Percentiles rank a stretch among this genome's conserved stretches.
Conservation (phyloP, 2,329 filamentous ascomycete species). For the Monilinia laxa region DNA sequence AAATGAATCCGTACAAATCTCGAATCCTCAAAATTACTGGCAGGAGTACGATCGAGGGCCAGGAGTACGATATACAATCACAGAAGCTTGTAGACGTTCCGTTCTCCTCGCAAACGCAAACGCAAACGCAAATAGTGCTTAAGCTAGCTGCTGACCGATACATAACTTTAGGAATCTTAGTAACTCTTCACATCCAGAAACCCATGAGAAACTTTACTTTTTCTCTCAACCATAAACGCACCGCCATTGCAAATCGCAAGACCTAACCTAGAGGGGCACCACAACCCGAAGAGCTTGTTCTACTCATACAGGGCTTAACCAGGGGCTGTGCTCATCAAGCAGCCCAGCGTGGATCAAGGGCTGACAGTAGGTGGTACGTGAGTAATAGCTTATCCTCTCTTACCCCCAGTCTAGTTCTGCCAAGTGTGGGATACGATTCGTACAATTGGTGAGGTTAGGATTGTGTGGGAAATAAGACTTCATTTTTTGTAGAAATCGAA, state of each 20-base stretch:
- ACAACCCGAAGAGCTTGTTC: background rate
- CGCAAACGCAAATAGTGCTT: too few species aligned
- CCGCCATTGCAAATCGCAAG: background rate
- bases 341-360: background rate
- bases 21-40: slow-evolving; percentile 2
- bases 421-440: too few species aligned
- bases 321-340: background rate
- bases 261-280: background rate
- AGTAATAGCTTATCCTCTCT: background rate
- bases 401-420: too few species aligned
- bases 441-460: too few species aligned
- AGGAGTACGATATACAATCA: background rate
- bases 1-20: slow-evolving; percentile 4
- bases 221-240: background rate
- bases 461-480: too few species aligned
- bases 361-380: background rate
- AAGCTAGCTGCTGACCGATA: slow-evolving; percentile 7
- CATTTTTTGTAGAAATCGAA: too few species aligned
- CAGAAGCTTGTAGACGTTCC: background rate
- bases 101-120: too few species aligned
- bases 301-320: background rate
- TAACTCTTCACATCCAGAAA: background rate
- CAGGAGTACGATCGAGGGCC: slow-evolving; percentile 2
- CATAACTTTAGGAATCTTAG: background rate
- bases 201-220: background rate